Evolutionary conservation across 225 moss, liverwort and hornwort genomes (phyloP), one percentile per base, ranked within the genome.

Genomic region (Pseudisothecium myosuroides): DNA sequence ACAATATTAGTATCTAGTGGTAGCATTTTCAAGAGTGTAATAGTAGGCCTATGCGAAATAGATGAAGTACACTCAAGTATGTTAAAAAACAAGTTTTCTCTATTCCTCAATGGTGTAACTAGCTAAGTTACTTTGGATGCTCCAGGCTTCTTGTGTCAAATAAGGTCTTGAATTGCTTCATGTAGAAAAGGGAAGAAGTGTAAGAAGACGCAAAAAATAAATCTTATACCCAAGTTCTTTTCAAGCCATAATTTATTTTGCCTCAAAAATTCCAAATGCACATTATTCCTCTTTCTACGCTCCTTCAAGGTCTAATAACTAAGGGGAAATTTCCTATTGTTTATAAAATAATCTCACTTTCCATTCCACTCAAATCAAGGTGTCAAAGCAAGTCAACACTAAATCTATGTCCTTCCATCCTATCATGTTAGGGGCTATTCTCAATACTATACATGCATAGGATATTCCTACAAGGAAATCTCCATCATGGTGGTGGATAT

Each of bases 231-330:
- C 47, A 47, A 17, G 29, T 47, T 74, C 11, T 47, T 74, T 4
- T 29, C 9, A 31, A 47, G 17, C 11, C 10, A 29, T 11, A 11
- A 31, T 31, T 47, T 47, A 31, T 31, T 74, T 74, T 47, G 29
- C 31, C 28, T 74, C 4, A 17, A 29, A 34, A 22, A 34, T 50
- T 76, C 2, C 8, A 34, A 34, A 21, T 76, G 8, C 13, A 36
- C 2, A 22, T 77, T 15, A 15, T 55, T 28, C 8, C 2, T 58
- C 28, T 1, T n/a, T 3, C 0, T 5, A 2, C 2, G 12, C 12
- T 28, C 1, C 12, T 2, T n/a, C 4, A 9, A 41, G 27, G 28
- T 58, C 7, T 2, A 39, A 0, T 5, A n/a, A n/a, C n/a, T n/a
- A 37, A 54, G 10, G 18, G 16, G 2, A 5, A 13, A 41, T 19